Evolutionary conservation across 78 protist species (phyloP), one percentile per base, ranked within the genome.

Genomic region (Monosiga brevicollis): DNA sequence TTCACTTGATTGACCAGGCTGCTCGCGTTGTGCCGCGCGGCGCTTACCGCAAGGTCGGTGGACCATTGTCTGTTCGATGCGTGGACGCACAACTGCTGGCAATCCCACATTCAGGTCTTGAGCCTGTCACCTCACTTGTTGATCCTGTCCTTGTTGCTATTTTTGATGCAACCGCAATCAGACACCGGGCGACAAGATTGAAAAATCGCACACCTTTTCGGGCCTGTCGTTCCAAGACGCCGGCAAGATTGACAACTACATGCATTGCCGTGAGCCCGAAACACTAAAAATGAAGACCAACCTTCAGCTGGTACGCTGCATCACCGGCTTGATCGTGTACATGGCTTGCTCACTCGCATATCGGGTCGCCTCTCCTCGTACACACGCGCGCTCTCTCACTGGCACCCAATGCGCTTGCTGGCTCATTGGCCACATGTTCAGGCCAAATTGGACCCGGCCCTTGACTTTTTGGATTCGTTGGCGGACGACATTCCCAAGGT

Each of bases 401-500:
- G n/a, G n/a, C n/a, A n/a, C n/a, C n/a, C n/a, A n/a, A n/a, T n/a
- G n/a, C n/a, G n/a, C n/a, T n/a, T n/a, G n/a, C n/a, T n/a, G n/a
- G n/a, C n/a, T n/a, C n/a, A n/a, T n/a, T n/a, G n/a, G n/a, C n/a
- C n/a, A n/a, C n/a, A n/a, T n/a, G n/a, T 49, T 6, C 62, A 49
- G 62, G 62, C 62, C 29, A 6, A 11, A 73, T 1, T 55, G 38
- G 83, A 62, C 0, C 15, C 26, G 42, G 0, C 15, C 40, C n/a
- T 55, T 42, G 83, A 79, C 75, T 79, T 79, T 55, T 0, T 79
- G 29, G 75, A 49, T 36, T 2, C 73, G 35, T n/a, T 79, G 76
- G 11, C 3, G n/a, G 75, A 79, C 42, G 83, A 79, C 83, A 29
- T 79, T 32, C 83, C 83, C 1, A 43, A 42, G 75, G 82, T 77